Evolutionary conservation across 2,329 filamentous ascomycete species (phyloP).

Genomic region (Metarhizium anisopliae): DNA sequence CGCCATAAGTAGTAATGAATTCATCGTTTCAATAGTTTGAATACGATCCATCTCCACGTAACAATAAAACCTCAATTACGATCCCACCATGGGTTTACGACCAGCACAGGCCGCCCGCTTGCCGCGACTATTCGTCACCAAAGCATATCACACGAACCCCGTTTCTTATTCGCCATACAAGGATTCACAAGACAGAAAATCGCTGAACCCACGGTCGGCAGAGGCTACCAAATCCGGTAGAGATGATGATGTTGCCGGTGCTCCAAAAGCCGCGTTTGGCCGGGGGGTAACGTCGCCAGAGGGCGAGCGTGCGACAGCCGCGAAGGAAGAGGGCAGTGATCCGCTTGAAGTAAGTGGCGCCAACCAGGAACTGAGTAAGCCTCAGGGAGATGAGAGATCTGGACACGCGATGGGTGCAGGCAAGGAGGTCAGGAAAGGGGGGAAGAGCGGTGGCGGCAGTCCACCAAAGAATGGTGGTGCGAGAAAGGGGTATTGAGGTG

Average conservation of each 20-base stretch:
- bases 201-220: constrained; percentile 53
- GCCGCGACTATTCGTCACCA: constrained; percentile 2
- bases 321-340: constrained; percentile 8
- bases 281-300: constrained; percentile 60
- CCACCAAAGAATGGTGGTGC: constrained; percentile 20
- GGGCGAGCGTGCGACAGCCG: constrained; percentile 36
- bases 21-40: background rate
- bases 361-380: constrained; percentile 8
- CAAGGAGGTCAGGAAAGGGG: constrained; percentile 24
- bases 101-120: background rate
- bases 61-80: background rate
- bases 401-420: constrained; percentile 23
- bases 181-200: constrained; percentile 47
- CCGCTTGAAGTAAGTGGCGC: constrained; percentile 3
- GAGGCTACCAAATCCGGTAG: constrained; percentile 63
- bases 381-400: constrained; percentile 15
- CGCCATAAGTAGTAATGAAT: background rate
- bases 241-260: constrained; percentile 48
- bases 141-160: constrained; percentile 24
- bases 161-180: constrained; percentile 32
- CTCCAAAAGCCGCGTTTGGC: constrained; percentile 58
- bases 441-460: constrained; percentile 22
- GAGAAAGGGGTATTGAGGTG: background rate
- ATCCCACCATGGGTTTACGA: background rate
- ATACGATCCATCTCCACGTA: background rate